Evolutionary conservation across 2,329 filamentous ascomycete genomes (phyloP), one percentile per base, ranked within the genome.

Genomic region (Sporothrix globosa): DNA sequence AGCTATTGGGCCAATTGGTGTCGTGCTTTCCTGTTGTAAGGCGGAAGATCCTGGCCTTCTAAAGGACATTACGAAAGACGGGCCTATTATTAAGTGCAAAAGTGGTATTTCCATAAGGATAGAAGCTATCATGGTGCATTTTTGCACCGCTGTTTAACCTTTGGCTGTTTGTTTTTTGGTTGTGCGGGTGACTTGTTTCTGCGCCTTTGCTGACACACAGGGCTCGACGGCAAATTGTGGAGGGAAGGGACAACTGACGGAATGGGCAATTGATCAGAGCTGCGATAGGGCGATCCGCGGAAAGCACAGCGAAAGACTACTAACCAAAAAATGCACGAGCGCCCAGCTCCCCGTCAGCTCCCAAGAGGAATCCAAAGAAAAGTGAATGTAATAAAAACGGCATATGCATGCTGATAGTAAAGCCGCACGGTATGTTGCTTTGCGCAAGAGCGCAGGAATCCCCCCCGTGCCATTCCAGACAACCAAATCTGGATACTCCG

Each of bases 401-500:
- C 9, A n/a, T 13, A 34, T 65, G 61, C 24, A 30, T 34, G 61
- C 3, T 24, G 61, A 65, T 44, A 50, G 61, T 44, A 34, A 34
- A 17, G 34, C 9, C 24, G 10, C 52, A 54, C 21, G 52, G 21
- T 13, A 14, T 27, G 21, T 46, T 27, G 39, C 4, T 56, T 56
- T 56, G 53, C 52, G 52, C 53, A 56, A 30, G 53, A 56, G 34
- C 34, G 34, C 5, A 34, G 34, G 34, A 46, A 56, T 2, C 7
- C 24, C 52, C 27, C 24, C 24, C 17, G 30, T 44, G 56, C 34
- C 34, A 41, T 2, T 7, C 24, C 7, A 50, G n/a, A 48, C 3
- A 17, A 27, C 61, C 61, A 65, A 50, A 65, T 65, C 17, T 46
- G 61, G 61, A 50, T 65, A 65, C 44, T 65, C 61, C 61, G 44